Conservation (phyloP, 2,329 filamentous ascomycete genomes). For the Aspergillus sp. region DNA sequence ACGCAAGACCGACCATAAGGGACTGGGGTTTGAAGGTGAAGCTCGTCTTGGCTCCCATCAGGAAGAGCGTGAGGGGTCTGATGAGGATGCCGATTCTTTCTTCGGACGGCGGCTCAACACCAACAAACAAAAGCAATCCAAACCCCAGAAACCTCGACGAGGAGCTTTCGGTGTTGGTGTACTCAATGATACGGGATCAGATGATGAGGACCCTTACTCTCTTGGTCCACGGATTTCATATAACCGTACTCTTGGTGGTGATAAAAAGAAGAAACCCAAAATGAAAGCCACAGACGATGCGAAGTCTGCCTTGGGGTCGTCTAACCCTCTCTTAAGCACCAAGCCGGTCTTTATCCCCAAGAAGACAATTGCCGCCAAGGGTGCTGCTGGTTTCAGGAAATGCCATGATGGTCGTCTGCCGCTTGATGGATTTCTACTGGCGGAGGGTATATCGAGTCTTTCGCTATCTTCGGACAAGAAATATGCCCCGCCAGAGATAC, state of each 20-base stretch:
- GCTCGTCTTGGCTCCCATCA: conserved; percentile 29
- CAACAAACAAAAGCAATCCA: conserved; percentile 41
- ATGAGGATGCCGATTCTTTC: conserved; percentile 36
- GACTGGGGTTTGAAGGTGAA: conserved; percentile 48
- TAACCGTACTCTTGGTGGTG: conserved; percentile 75
- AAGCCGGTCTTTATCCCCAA: conserved; percentile 77
- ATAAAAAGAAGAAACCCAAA: conserved; percentile 75
- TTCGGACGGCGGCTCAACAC: conserved; percentile 35
- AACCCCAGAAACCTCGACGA: conserved; percentile 56
- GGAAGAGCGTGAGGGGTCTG: conserved; percentile 15
- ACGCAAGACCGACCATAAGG: conserved; percentile 47
- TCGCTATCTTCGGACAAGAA: conserved; percentile 48
- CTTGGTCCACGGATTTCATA: conserved; percentile 89
- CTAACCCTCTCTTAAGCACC: conserved; percentile 64
- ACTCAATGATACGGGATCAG: conserved; percentile 88
- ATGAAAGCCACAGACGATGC: conserved; percentile 35
- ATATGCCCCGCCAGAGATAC: conserved; percentile 45
- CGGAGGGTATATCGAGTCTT: conserved; percentile 52
- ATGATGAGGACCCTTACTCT: conserved; percentile 92
- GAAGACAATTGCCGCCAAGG: conserved; percentile 50
- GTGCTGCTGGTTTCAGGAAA: conserved; percentile 57
- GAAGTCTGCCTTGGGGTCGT: conserved; percentile 47
- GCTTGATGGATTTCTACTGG: conserved; percentile 76
- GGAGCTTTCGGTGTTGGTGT: conserved; percentile 84
- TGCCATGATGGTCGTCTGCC: conserved; percentile 83